Evolutionary conservation across 805 yeast species (phyloP).

Genomic region (Candida suzukii): DNA sequence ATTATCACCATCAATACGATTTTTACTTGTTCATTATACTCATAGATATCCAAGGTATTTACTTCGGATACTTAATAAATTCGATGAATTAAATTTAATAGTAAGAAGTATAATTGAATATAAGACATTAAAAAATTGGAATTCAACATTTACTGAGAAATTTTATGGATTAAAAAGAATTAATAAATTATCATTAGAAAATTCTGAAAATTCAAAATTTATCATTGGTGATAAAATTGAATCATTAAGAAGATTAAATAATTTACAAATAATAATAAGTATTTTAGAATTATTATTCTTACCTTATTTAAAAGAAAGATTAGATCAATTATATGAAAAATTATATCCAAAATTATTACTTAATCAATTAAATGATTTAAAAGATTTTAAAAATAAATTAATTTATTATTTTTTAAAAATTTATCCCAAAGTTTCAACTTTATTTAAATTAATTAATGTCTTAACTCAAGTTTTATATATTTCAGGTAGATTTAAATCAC

Average conservation of each 20-base stretch:
- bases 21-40: constrained; percentile 74
- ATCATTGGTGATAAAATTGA: constrained; percentile 29
- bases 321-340: constrained; percentile 56
- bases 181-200: constrained; percentile 14
- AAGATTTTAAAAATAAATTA: constrained; percentile 13
- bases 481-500: constrained; percentile 58
- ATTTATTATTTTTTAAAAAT: constrained; percentile 41
- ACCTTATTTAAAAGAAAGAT: constrained; percentile 64
- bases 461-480: constrained; percentile 56
- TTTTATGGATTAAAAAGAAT: constrained; percentile 83
- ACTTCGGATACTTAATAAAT: constrained; percentile 53
- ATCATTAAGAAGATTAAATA: constrained; percentile 43
- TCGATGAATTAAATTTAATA: constrained; percentile 68
- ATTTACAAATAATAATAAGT: constrained; percentile 45
- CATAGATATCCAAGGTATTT: constrained; percentile 67
- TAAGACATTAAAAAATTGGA: constrained; percentile 64
- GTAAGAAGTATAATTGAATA: constrained; percentile 63
- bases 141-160: constrained; percentile 82
- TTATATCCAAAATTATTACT: constrained; percentile 54
- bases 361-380: constrained; percentile 32
- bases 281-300: constrained; percentile 55
- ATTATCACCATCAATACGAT: constrained; percentile 77
- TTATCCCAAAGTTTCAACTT: constrained; percentile 54
- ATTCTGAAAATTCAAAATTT: constrained; percentile 1
- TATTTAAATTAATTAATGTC: constrained; percentile 42